Conservation (phyloP, 768 basidiomycete species). For the Exidia glandulosa region DNA sequence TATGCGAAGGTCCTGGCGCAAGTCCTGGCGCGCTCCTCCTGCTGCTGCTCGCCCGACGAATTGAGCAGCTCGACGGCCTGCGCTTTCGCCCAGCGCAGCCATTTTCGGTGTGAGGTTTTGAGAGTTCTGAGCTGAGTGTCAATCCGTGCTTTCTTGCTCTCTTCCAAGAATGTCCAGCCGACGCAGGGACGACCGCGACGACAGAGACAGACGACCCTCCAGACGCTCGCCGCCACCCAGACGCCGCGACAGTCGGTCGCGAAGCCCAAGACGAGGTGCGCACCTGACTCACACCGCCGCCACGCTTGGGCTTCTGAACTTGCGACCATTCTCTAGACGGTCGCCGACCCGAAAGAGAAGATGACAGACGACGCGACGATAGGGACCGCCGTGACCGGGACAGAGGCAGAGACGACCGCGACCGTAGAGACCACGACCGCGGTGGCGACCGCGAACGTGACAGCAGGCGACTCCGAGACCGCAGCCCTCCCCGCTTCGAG, state of each 20-base stretch:
- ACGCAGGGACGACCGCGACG: slow-evolving; percentile 1
- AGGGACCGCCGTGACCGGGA: slow-evolving; percentile 14
- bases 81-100: too few species aligned
- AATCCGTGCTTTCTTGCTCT: neutral
- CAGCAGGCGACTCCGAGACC: neutral
- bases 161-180: neutral
- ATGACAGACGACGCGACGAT: slow-evolving; percentile 7
- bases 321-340: slow-evolving; percentile 1
- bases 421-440: slow-evolving; percentile 12
- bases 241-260: slow-evolving; percentile 15
- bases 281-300: neutral
- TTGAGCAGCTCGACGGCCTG: neutral
- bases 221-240: neutral
- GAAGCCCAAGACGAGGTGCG: slow-evolving; percentile 10
- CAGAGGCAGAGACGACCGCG: slow-evolving; percentile 23
- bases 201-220: slow-evolving; percentile 3
- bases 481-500: neutral
- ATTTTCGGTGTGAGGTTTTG: neutral
- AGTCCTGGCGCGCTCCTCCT: neutral
- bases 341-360: slow-evolving; percentile 2
- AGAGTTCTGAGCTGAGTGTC: neutral
- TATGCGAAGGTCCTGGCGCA: neutral
- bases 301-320: slow-evolving; percentile 3
- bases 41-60: neutral
- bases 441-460: slow-evolving; percentile 5